phyloP scores from a whole-genome alignment of 2,329 filamentous ascomycete genomes.

The Xylariaceae sp. region DNA sequence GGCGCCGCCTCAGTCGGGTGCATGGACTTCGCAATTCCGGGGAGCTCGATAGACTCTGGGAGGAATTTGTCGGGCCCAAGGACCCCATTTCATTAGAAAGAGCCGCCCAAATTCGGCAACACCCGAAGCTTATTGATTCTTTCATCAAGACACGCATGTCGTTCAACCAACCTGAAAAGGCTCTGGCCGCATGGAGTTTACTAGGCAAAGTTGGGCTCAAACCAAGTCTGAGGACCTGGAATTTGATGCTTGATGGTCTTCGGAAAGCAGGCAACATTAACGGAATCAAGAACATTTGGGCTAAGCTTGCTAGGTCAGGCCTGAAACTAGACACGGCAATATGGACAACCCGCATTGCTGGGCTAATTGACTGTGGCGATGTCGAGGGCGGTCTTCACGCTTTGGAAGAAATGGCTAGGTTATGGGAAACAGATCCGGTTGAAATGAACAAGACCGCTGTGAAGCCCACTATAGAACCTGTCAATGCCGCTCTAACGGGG shows the following conservation, averaged over 20 bases:
- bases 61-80: constrained; percentile 30
- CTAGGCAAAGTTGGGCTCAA: constrained; percentile 53
- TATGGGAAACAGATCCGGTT: constrained; percentile 58
- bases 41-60: constrained; percentile 39
- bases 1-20: constrained; percentile 27
- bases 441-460: constrained; percentile 50
- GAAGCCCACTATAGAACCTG: constrained; percentile 66
- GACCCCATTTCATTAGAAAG: constrained; percentile 28
- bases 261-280: constrained; percentile 62
- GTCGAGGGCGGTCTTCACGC: constrained; percentile 65
- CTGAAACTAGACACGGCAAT: constrained; percentile 67
- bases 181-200: constrained; percentile 38
- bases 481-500: constrained; percentile 75
- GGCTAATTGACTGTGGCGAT: constrained; percentile 64
- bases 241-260: constrained; percentile 75
- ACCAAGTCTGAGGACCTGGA: constrained; percentile 72
- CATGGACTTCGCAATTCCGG: constrained; percentile 21
- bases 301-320: constrained; percentile 62
- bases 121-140: constrained; percentile 37
- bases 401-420: constrained; percentile 68
- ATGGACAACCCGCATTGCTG: constrained; percentile 75
- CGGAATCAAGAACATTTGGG: constrained; percentile 73
- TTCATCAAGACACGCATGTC: constrained; percentile 41
- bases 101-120: constrained; percentile 29
- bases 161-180: constrained; percentile 38